Base-by-base conservation (phyloP, 2,329 filamentous ascomycete species). In the Aspergillus intermedius region DNA sequence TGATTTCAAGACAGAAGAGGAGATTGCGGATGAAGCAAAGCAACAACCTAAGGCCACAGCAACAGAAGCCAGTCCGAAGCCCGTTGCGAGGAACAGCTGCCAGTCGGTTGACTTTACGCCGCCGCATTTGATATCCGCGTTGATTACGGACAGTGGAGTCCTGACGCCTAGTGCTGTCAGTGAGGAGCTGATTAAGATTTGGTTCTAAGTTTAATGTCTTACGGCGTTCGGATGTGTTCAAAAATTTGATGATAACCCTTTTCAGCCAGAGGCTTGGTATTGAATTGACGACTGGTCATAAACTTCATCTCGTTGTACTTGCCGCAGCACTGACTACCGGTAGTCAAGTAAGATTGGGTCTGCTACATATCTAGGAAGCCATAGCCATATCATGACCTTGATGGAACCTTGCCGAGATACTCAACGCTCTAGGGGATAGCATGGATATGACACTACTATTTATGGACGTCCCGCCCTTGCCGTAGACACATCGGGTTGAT, bases 121-220 rank as follows among this genome's bases (percentile, higher is more conserved):
- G 6, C 81, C 82, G 5, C 73, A 81, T 54, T 63, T 83, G 44
- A 84, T 85, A 50, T 80, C 78, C 2, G 81, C 80, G 2, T 75
- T 85, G 56, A 82, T 84, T 57, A 85, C 81, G 3, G 82, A 85
- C 60, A 78, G 76, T 28, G 82, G 82, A 46, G 80, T 84, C 2
- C 66, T 83, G 50, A 79, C 81, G 5, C 81, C 81, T 0, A 82
- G 79, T 56, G 81, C 81, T 6, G 81, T 85, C 34, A 83, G 81
- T 50, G 81, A 84, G 63, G 81, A 84, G 63, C 62, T 85, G 58
- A 84, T 84, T 65, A 84, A 84, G 68, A 81, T 84, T 47, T 75
- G 72, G 72, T 75, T 74, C 50, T 45, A 39, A 45, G 9, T 15
- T 37, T 30, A n/a, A 17, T 30, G 25, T 30, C 25, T 30, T 30